Base-by-base conservation (phyloP, 2,329 filamentous ascomycete genomes). In the Phaeosphaeriaceae sp. region DNA sequence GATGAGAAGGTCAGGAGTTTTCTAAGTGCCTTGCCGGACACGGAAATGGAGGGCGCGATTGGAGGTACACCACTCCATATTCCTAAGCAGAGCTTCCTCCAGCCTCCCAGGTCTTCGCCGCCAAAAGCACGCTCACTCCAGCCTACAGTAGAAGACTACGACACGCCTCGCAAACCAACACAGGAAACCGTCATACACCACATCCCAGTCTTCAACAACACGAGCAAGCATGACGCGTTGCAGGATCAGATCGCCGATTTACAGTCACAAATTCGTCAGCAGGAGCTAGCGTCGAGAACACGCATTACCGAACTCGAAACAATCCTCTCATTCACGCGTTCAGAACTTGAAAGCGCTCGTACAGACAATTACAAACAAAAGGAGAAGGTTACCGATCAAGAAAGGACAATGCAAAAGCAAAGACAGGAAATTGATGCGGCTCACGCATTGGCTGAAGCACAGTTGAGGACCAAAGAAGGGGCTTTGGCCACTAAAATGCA, bases 1-100 rank as follows among this genome's bases (percentile, higher is more conserved):
- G 67, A 72, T 1, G 70, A 73, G 53, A 73, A 72, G 46, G 70
- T 72, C 16, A 62, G 69, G 37, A 71, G 68, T 44, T 73, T 72
- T 48, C 61, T 73, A 39, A 70, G 68, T 49, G 68, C 69, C n/a
- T 52, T 72, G 32, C 69, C 69, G 32, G 70, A 73, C 44, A 64
- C 67, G 2, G 68, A 71, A 26, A 56, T 70, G 54, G 66, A 63
- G 20, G 59, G 61, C 37, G 62, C 61, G 0, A 51, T 64, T 16
- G 55, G 59, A 0, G 64, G 64, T 9, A 68, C 67, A 8, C 65
- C 69, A 9, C 46, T 65, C 30, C 63, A 60, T 42, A 37, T 54
- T 6, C 56, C 60, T 18, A 62, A 63, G 41, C 56, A 60, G 20
- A 65, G 62, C 48, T 58, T 58, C 40, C 52, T 72, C 4, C 67